phyloP scores from a whole-genome alignment of 371 early-diverging fungal species.

The Syncephalastrum monosporum region DNA sequence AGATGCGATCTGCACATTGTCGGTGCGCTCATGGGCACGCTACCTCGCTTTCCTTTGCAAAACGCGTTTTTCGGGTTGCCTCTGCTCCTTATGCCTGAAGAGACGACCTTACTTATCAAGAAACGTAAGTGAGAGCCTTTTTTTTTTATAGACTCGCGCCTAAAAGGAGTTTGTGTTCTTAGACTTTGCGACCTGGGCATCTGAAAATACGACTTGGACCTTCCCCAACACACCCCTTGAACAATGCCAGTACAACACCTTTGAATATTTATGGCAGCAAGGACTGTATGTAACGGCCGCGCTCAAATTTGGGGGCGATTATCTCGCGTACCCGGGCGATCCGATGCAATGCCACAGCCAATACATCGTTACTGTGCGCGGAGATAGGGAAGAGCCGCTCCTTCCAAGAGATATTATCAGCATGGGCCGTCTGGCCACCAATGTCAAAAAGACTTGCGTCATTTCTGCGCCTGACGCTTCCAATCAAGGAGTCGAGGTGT shows the following conservation, averaged over 20 bases:
- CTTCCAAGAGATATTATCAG: constrained; percentile 35
- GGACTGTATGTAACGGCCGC: constrained; percentile 56
- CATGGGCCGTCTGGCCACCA: constrained; percentile 52
- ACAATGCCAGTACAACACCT: constrained; percentile 34
- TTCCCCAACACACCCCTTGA: constrained; percentile 31
- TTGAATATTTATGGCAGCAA: constrained; percentile 50
- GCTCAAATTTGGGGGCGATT: constrained; percentile 68
- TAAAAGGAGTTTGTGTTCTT: not conserved
- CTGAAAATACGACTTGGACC: constrained; percentile 14
- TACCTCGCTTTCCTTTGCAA: constrained; percentile 55
- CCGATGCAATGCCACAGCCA: constrained; percentile 58
- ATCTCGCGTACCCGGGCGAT: constrained; percentile 57
- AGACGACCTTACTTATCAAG: constrained; percentile 42
- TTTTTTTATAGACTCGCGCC: not conserved
- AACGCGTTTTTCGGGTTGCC: constrained; percentile 57
- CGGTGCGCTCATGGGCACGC: constrained; percentile 52
- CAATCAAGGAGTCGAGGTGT: constrained; percentile 9
- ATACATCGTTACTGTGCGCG: constrained; percentile 34
- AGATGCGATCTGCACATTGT: constrained; percentile 53
- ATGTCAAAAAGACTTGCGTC: constrained; percentile 54
- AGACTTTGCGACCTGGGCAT: constrained; percentile 2
- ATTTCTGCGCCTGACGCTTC: constrained; percentile 11
- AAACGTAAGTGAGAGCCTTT: constrained; percentile 25
- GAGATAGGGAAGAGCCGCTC: constrained; percentile 2
- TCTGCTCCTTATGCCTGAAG: constrained; percentile 51